A percentile compares a stretch with the other conserved stretches of the same genome.
phyloP scores from a whole-genome alignment of 2,329 filamentous ascomycete genomes.

The Xylariaceae sp. region DNA sequence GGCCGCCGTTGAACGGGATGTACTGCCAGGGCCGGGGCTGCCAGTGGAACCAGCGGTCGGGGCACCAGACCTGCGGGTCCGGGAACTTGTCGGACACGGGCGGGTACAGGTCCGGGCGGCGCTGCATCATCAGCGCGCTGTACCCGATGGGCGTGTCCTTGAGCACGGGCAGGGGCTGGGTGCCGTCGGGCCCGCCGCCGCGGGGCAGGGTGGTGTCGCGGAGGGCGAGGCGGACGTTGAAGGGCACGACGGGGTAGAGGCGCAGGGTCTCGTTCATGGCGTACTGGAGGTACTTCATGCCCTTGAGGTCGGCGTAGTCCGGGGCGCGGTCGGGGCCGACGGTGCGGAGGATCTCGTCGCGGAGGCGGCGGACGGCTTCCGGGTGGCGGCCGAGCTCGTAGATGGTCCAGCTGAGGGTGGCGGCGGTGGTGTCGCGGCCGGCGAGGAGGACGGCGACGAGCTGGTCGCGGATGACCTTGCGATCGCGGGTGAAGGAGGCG shows the following conservation, averaged over 20 bases:
- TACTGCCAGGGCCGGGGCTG: slow-evolving; percentile 66
- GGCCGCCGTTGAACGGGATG: slow-evolving; percentile 71
- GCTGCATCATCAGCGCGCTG: slow-evolving; percentile 68
- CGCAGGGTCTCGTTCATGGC: slow-evolving; percentile 74
- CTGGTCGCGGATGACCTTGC: slow-evolving; percentile 74
- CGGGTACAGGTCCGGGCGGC: slow-evolving; percentile 60
- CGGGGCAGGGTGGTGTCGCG: slow-evolving; percentile 70
- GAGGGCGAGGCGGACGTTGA: slow-evolving; percentile 70
- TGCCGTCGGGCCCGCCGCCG: slow-evolving; percentile 62
- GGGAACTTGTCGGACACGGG: slow-evolving; percentile 40
- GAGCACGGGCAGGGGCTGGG: slow-evolving; percentile 58
- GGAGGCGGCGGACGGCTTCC: slow-evolving; percentile 60
- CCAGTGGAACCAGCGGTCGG: slow-evolving; percentile 63
- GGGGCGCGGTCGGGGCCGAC: slow-evolving; percentile 61
- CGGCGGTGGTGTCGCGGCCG: slow-evolving; percentile 82
- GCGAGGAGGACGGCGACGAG: slow-evolving; percentile 78
- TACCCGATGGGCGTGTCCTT: slow-evolving; percentile 65
- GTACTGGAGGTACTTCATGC: slow-evolving; percentile 76
- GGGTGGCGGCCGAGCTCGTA: slow-evolving; percentile 78
- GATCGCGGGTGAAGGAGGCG: slow-evolving; percentile 71
- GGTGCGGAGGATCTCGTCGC: slow-evolving; percentile 63
- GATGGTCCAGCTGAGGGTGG: slow-evolving; percentile 73
- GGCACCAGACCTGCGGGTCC: slow-evolving; percentile 50
- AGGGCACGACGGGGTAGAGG: slow-evolving; percentile 73
- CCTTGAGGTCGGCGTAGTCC: slow-evolving; percentile 78